Conservation (phyloP, 2,329 filamentous ascomycete genomes). For the Trichoderma sp. region DNA sequence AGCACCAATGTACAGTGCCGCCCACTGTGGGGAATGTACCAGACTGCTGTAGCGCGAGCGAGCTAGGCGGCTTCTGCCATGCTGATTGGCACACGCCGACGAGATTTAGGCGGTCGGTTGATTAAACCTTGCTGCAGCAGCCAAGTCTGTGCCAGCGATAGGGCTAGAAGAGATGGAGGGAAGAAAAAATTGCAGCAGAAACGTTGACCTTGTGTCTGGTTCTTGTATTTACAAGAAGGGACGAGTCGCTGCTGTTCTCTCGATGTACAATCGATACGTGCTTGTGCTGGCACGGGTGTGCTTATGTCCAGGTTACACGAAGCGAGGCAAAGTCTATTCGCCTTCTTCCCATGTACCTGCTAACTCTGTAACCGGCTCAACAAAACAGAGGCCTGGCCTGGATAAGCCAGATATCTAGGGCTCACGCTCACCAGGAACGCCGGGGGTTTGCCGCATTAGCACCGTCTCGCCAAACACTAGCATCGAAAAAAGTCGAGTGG, state of each 20-base stretch:
- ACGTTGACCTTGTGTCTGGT: not conserved
- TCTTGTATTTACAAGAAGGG: not conserved
- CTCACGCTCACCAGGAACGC: conserved; percentile 12
- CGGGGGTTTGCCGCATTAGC: not conserved
- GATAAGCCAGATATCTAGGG: not conserved
- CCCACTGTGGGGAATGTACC: conserved; percentile 5
- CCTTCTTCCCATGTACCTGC: not conserved
- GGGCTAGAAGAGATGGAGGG: not conserved
- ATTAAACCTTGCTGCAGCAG: conserved; percentile 18
- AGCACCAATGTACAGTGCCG: conserved; percentile 16
- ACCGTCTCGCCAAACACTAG: not conserved
- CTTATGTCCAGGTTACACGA: not conserved
- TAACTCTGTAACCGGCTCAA: not conserved
- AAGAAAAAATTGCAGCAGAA: not conserved
- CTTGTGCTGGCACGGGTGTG: not conserved
- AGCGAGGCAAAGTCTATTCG: not conserved
- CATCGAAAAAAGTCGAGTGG: not conserved
- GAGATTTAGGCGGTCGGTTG: conserved; percentile 24
- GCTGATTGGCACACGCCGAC: conserved; percentile 13
- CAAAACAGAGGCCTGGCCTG: not conserved
- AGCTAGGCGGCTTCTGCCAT: not conserved
- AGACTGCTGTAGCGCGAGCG: not conserved
- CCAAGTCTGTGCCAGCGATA: conserved; percentile 1
- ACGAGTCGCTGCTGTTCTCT: not conserved
- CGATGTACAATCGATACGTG: not conserved